Conservation (phyloP, 345 rosid genomes). For the Streptanthus diversifolius region DNA sequence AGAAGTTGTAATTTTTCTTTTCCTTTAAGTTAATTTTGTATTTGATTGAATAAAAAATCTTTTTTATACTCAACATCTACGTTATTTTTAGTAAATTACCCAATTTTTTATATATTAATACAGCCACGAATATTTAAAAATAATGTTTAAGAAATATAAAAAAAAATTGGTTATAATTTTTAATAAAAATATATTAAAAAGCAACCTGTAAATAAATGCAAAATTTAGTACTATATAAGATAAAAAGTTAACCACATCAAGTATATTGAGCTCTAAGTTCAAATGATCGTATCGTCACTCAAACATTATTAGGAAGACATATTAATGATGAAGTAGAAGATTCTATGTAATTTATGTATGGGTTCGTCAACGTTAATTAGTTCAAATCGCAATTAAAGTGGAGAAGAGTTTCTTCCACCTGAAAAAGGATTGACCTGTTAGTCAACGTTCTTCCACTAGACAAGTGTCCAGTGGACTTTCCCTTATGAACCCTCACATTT, state of each 20-base stretch:
- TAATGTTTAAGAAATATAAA: too few relatives aligned
- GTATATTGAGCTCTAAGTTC: not conserved
- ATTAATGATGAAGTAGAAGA: not conserved
- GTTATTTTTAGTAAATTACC: too few relatives aligned
- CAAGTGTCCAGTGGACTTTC: slow-evolving; percentile 16
- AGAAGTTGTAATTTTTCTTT: too few relatives aligned
- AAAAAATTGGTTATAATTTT: too few relatives aligned
- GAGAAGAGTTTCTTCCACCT: not conserved
- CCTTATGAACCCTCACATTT: not conserved
- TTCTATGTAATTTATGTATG: not conserved
- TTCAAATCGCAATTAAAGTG: slow-evolving; percentile 16
- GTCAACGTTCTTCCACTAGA: slow-evolving; percentile 20
- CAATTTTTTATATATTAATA: too few relatives aligned
- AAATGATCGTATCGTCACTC: slow-evolving; percentile 21
- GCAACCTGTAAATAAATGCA: too few relatives aligned
- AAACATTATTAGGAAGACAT: slow-evolving; percentile 10
- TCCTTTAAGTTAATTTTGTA: too few relatives aligned
- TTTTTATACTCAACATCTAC: too few relatives aligned
- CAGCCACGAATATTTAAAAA: too few relatives aligned
- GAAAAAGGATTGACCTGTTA: not conserved
- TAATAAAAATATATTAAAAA: too few relatives aligned
- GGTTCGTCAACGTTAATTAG: slow-evolving; percentile 31
- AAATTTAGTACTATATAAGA: too few relatives aligned
- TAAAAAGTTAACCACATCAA: not conserved
- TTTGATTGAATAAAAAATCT: too few relatives aligned